Conservation (phyloP, 2,329 filamentous ascomycete species). For the Hymenoscyphus infarciens region DNA sequence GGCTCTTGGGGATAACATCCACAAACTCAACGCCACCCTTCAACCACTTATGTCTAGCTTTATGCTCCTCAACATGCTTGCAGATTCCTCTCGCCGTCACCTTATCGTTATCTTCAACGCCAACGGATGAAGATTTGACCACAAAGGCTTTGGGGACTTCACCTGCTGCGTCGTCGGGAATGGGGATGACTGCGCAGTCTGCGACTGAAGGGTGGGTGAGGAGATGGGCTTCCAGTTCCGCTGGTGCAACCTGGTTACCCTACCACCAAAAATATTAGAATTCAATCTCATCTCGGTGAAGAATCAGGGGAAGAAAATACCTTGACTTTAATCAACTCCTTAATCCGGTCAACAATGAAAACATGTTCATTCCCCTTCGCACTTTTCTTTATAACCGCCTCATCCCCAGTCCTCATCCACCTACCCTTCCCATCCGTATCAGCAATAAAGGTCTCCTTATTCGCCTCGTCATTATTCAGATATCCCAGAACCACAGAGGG, state of each 20-base stretch:
- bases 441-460: constrained; percentile 69
- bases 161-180: constrained; percentile 58
- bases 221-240: constrained; percentile 77
- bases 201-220: constrained; percentile 71
- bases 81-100: constrained; percentile 50
- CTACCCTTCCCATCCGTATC: constrained; percentile 60
- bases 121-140: constrained; percentile 24
- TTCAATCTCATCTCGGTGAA: neutral
- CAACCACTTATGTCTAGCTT: constrained; percentile 66
- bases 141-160: constrained; percentile 41
- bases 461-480: constrained; percentile 80
- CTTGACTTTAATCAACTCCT: constrained; percentile 76
- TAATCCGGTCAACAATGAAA: constrained; percentile 79
- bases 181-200: constrained; percentile 74
- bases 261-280: constrained; percentile 37
- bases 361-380: constrained; percentile 69
- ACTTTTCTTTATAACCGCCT: constrained; percentile 42
- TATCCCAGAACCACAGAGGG: constrained; percentile 80
- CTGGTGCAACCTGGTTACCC: constrained; percentile 79
- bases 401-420: constrained; percentile 84
- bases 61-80: constrained; percentile 61
- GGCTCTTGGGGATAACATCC: constrained; percentile 67
- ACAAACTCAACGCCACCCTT: constrained; percentile 61
- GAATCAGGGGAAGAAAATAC: constrained; percentile 34
- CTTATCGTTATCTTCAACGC: constrained; percentile 52